phyloP scores from a whole-genome alignment of 208 protist species.

The Acanthamoeba polyphaga region DNA sequence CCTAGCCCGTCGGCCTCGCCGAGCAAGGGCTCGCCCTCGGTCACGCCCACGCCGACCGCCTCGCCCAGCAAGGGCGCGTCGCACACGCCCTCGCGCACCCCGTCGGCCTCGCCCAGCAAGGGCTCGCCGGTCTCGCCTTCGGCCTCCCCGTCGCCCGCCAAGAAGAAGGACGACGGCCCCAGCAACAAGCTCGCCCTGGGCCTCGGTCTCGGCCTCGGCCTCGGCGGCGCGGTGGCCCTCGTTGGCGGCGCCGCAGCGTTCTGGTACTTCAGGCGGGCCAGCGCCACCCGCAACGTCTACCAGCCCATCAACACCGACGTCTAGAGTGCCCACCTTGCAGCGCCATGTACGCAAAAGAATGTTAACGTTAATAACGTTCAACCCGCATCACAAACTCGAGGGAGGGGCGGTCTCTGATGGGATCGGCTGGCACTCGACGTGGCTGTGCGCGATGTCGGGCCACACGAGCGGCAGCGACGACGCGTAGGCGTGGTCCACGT shows the following conservation, averaged over 20 bases:
- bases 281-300: background rate
- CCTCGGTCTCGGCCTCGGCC: too few relatives aligned
- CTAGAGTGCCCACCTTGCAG: background rate
- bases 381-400: background rate
- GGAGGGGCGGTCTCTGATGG: background rate
- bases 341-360: too few relatives aligned
- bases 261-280: background rate
- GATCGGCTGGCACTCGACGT: slow-evolving; percentile 53
- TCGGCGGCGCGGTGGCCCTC: slow-evolving; percentile 18
- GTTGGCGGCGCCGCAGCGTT: slow-evolving; percentile 49
- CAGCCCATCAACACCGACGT: slow-evolving; percentile 53
- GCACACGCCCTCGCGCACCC: background rate
- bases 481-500: background rate
- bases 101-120: background rate
- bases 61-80: background rate
- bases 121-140: slow-evolving; percentile 16
- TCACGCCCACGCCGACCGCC: background rate
- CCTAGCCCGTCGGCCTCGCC: background rate
- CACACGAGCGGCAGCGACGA: background rate
- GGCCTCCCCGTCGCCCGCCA: too few relatives aligned
- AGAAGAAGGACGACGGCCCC: too few relatives aligned
- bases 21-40: background rate
- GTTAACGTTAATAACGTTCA: too few relatives aligned
- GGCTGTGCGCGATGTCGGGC: slow-evolving; percentile 5
- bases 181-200: too few relatives aligned